Percentiles rank a stretch among this genome's conserved stretches.
Evolutionary conservation across 31 red algal species (phyloP).

Genomic region (Bonnemaisonia californica): DNA sequence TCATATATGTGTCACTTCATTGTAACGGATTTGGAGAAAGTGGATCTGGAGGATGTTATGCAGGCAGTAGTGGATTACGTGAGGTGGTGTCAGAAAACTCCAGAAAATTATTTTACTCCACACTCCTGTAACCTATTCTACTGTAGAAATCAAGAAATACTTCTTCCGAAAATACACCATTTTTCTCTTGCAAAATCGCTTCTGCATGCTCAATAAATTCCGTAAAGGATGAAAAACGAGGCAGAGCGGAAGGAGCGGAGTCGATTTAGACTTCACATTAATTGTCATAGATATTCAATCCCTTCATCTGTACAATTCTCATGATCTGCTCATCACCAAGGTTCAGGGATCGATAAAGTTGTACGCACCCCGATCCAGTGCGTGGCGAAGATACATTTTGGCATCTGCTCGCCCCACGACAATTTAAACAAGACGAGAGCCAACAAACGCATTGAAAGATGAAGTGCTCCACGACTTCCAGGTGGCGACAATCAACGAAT

Average conservation of each 20-base stretch:
- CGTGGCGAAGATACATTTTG: neutral
- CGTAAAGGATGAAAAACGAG: neutral
- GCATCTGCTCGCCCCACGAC: neutral
- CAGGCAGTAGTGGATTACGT: no score
- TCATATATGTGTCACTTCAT: no score
- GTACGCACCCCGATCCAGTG: conserved; percentile 7
- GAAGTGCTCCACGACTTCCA: neutral
- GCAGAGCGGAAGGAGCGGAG: neutral
- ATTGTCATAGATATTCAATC: neutral
- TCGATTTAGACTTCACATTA: conserved; percentile 16
- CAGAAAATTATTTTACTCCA: no score
- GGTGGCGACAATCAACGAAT: neutral
- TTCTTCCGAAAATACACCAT: neutral
- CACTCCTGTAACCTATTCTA: no score
- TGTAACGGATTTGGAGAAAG: no score
- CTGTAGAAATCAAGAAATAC: no score
- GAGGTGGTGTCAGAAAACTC: no score
- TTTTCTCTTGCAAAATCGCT: neutral
- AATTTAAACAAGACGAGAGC: neutral
- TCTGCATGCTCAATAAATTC: neutral
- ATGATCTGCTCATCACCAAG: conserved; percentile 16
- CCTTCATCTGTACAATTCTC: conserved; percentile 19
- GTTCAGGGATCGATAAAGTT: neutral
- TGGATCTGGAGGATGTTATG: no score
- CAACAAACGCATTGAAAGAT: neutral